Base-by-base conservation (phyloP, 192 early-diverging fungal species). In the Linnemannia elongata region DNA sequence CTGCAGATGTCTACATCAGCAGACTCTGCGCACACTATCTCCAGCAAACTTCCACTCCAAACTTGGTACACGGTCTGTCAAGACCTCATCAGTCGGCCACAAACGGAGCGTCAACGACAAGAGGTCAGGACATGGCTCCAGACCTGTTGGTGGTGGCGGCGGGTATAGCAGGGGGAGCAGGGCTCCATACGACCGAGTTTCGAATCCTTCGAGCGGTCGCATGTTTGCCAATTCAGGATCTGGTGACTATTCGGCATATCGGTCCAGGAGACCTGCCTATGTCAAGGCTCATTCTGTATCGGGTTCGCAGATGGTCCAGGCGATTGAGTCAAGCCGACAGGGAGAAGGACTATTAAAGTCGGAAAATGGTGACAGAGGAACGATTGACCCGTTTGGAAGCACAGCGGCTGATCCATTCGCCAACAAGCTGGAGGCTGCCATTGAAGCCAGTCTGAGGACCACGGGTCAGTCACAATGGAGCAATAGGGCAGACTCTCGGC, bases 341-440 rank as follows among this genome's bases (percentile, higher is more conserved):
- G 66, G 41, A 63, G 7, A 69, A 6, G 49, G 49, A 49, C 27
- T 27, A 17, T 80, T 57, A 74, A 69, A 49, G 15, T 27, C 57
- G n/a, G 24, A 49, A 33, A 22, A 68, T n/a, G 10, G 22, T 4
- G 41, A 42, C 12, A 30, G 17, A 30, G n/a, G 15, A n/a, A 60
- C 24, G 0, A 38, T 20, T 3, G 85, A 87, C 57, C 85, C 83
- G n/a, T 85, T 85, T 42, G 63, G 42, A 9, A 66, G 13, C 27
- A 85, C 80, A 12, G 77, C 66, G 2, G 66, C 74, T 3, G 83
- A 85, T 68, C 83, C 85, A 0, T 87, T 87, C n/a, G 85, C 85
- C 6, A 87, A 87, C n/a, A 79, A 81, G 39, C 76, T 87, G 6
- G 79, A 87, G 27, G 79, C 80, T n/a, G 85, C 85, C 4, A 87